These are phyloP conservation scores for Sugiyamaella pinicola DNA, from an alignment of 1,139 yeast genomes.

Conservation along the genomic window DNA sequence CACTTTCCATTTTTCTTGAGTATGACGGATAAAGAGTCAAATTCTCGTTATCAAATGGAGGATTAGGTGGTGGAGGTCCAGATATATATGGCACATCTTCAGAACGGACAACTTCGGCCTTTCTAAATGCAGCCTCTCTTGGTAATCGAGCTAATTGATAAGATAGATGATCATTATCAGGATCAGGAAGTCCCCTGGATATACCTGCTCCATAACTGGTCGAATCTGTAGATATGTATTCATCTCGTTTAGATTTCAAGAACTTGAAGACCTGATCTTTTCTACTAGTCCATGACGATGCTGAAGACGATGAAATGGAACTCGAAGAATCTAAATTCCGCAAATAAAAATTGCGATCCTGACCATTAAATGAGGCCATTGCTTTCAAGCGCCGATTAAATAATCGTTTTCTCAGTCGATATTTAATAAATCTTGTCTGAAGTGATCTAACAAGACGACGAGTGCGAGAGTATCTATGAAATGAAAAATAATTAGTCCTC, in stretches of 20 bases:
- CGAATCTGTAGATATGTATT: slow-evolving; percentile 25
- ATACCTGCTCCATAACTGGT: slow-evolving; percentile 13
- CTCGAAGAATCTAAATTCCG: slow-evolving; percentile 1
- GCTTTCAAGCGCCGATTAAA: neutral
- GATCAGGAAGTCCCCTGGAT: slow-evolving; percentile 16
- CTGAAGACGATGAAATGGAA: neutral
- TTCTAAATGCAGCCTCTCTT: slow-evolving; percentile 6
- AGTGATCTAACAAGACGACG: slow-evolving; percentile 6
- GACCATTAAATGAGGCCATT: slow-evolving; percentile 11
- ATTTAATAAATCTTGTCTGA: slow-evolving; percentile 2
- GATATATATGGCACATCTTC: slow-evolving; percentile 6
- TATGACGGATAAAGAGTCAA: slow-evolving; percentile 64
- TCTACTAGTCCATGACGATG: slow-evolving; percentile 5
- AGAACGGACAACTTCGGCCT: slow-evolving; percentile 9
- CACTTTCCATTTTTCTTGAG: slow-evolving; percentile 47
- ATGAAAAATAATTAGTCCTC: neutral
- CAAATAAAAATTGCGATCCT: neutral
- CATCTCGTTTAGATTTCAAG: slow-evolving; percentile 32
- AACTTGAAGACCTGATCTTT: slow-evolving; percentile 27
- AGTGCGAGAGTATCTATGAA: slow-evolving; percentile 1
- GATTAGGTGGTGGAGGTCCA: slow-evolving; percentile 16
- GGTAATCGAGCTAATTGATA: slow-evolving; percentile 12
- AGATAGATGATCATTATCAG: slow-evolving; percentile 27
- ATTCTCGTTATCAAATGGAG: slow-evolving; percentile 38
- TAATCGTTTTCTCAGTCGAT: slow-evolving; percentile 8